A percentile compares a stretch with the other conserved stretches of the same genome.
Evolutionary conservation across 352 stramenopile species (phyloP).

Genomic region (Phytophthora cryptogea): DNA sequence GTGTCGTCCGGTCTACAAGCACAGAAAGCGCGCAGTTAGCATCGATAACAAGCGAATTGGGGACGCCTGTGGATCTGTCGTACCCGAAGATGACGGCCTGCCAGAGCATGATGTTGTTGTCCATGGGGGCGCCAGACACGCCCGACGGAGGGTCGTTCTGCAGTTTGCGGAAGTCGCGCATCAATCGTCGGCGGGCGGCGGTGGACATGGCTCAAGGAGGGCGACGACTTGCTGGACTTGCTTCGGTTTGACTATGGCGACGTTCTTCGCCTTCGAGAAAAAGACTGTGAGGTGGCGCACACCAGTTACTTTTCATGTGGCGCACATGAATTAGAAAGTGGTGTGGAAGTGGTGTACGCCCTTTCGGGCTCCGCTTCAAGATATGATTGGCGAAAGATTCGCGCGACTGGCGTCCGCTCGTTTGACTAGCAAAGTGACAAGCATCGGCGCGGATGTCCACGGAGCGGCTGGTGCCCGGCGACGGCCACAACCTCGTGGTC

Average conservation of each 20-base stretch:
- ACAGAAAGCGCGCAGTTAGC: slow-evolving; percentile 23
- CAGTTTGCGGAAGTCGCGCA: slow-evolving; percentile 97
- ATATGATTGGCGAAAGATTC: slow-evolving; percentile 28
- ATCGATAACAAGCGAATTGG: too few species aligned
- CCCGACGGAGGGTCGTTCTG: slow-evolving; percentile 98
- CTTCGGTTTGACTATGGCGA: slow-evolving; percentile 25
- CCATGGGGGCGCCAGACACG: slow-evolving; percentile 96
- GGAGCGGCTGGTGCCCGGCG: slow-evolving; percentile 56
- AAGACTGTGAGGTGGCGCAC: background rate
- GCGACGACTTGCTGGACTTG: slow-evolving; percentile 10
- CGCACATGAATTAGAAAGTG: background rate
- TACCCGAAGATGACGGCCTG: slow-evolving; percentile 92
- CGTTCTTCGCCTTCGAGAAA: slow-evolving; percentile 23
- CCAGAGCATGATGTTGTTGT: slow-evolving; percentile 99
- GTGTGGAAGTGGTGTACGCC: slow-evolving; percentile 1
- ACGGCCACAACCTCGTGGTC: slow-evolving; percentile 55
- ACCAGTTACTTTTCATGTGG: background rate
- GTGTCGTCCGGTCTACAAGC: slow-evolving; percentile 95
- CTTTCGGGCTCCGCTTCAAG: slow-evolving; percentile 7
- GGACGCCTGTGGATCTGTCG: background rate
- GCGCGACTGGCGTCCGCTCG: slow-evolving; percentile 6
- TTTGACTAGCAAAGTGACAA: slow-evolving; percentile 28
- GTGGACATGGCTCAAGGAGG: slow-evolving; percentile 87
- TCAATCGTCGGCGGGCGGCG: slow-evolving; percentile 93
- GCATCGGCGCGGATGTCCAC: slow-evolving; percentile 48